Evolutionary conservation across 176 grass and related monocot species (phyloP).

Genomic region (Elymus sibiricus): DNA sequence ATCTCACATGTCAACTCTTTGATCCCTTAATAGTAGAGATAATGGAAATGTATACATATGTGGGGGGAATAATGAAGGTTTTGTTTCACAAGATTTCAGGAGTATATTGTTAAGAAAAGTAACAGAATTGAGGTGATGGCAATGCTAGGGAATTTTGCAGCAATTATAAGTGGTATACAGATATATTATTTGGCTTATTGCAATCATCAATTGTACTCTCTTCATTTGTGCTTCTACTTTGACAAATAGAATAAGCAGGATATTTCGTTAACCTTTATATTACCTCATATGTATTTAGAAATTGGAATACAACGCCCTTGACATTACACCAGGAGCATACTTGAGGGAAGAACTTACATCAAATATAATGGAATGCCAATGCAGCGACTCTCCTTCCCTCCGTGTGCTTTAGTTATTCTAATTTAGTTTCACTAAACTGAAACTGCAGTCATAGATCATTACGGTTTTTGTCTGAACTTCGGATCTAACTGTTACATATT

Average conservation of each 20-base stretch:
- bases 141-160: conserved; percentile 76
- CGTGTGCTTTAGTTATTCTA: background rate
- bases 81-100: conserved; percentile 46
- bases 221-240: background rate
- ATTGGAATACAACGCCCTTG: conserved; percentile 28
- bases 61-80: background rate
- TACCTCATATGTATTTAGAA: background rate
- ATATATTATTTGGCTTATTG: conserved; percentile 64
- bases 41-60: background rate
- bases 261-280: background rate
- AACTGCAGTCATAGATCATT: background rate
- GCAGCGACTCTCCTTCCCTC: conserved; percentile 37
- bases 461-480: background rate
- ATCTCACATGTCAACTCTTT: background rate
- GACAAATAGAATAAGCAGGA: background rate
- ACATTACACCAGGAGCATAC: conserved; percentile 60
- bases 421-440: background rate
- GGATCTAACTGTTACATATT: background rate
- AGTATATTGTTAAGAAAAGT: conserved; percentile 73
- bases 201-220: background rate
- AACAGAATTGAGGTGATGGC: conserved; percentile 84
- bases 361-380: conserved; percentile 53
- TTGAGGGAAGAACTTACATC: conserved; percentile 68
- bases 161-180: conserved; percentile 74
- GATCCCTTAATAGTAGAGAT: no score